Evolutionary conservation across 441 rosid genomes (phyloP), one percentile per base, ranked within the genome.

Genomic region (Capsella rubella): DNA sequence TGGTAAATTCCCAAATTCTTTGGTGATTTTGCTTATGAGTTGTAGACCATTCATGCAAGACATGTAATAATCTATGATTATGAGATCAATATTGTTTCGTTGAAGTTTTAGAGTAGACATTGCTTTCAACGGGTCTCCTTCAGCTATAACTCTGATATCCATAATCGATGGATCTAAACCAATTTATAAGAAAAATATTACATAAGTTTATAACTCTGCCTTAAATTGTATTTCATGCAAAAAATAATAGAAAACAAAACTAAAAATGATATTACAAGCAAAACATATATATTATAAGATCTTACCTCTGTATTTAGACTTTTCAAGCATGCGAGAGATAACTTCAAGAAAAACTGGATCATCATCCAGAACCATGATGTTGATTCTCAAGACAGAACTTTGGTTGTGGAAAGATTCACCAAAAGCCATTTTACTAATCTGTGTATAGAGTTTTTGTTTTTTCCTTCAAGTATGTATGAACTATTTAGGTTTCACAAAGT

Each of bases 61-160:
- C 90, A 90, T 86, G 70, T 89, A 83, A 28, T 88, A 85, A 63
- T 90, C 94, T 3, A 92, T 82, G 66, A 91, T 43, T 6, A 93
- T 85, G 3, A 93, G 84, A 74, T 91, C 90, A 12, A 87, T 70
- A 25, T 70, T 29, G 21, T 32, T 61, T 39, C 73, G 34, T 14
- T 67, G 75, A 45, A 18, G 7, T 53, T 86, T 73, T 6, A 89
- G 81, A 7, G 75, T 79, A 13, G 87, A 58, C 63, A 93, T 67
- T 47, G 98, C 98, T 27, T 86, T 86, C 3, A 45, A 10, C 1
- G 95, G 76, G 27, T 63, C 61, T 18, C 58, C 81, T 6, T 73
- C 84, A 1, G 86, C 67, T 16, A 71, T 18, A 31, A 70, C 76
- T n/a, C 49, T 76, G 61, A 76, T 15, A 34, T 76, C 75, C 67